A percentile compares a stretch with the other conserved stretches of the same genome.
These are phyloP conservation scores for Alnus glutinosa DNA, from an alignment of 306 rosid species.

Conservation along the genomic window DNA sequence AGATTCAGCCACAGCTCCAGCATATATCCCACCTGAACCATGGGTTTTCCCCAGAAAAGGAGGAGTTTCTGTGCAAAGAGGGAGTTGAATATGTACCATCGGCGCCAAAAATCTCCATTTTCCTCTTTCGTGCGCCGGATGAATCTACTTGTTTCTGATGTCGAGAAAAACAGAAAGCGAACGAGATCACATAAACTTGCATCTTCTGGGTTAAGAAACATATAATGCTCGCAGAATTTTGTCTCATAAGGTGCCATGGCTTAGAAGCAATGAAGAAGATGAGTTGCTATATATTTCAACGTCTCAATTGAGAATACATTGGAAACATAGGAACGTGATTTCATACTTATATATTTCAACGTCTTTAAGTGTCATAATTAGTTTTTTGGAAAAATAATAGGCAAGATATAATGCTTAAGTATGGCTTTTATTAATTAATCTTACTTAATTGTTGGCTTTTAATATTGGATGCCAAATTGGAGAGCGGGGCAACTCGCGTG, in stretches of 20 bases:
- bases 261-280: constrained; percentile 1
- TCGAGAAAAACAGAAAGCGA: constrained; percentile 25
- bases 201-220: constrained; percentile 33
- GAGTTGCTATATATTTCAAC: not conserved
- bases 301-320: not conserved
- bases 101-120: constrained; percentile 23
- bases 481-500: too few species aligned
- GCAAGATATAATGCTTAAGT: too few species aligned
- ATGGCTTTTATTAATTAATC: too few species aligned
- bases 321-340: not conserved
- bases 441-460: too few species aligned
- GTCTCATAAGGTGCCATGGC: constrained; percentile 17
- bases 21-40: constrained; percentile 19
- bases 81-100: constrained; percentile 40
- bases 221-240: constrained; percentile 13
- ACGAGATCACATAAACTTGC: constrained; percentile 23
- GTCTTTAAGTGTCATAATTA: too few species aligned
- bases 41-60: constrained; percentile 1
- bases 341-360: not conserved
- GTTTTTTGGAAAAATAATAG: too few species aligned
- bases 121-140: constrained; percentile 15
- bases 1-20: not conserved
- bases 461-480: too few species aligned
- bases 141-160: constrained; percentile 17
- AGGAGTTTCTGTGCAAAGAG: constrained; percentile 25